Conservation (phyloP, 352 stramenopile species). For the Globisporangium parvum region DNA sequence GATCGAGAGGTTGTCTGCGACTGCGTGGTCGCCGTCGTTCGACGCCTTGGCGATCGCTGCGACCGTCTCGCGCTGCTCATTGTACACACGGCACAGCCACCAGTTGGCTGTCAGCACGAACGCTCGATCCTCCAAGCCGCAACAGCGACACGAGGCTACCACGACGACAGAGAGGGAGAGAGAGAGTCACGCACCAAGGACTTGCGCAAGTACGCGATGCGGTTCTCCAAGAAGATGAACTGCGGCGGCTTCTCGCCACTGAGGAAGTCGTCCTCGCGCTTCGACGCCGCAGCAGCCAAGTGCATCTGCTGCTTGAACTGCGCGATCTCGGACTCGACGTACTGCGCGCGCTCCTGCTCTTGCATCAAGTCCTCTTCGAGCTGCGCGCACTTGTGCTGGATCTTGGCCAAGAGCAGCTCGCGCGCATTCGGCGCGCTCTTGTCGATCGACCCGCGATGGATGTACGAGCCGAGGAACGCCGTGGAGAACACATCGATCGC, state of each 20-base stretch:
- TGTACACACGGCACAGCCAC: background rate
- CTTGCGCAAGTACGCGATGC: constrained; percentile 57
- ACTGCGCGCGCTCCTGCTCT: constrained; percentile 45
- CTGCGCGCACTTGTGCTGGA: constrained; percentile 42
- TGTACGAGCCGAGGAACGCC: constrained; percentile 50
- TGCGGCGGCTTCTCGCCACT: constrained; percentile 72
- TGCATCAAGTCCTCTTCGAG: constrained; percentile 56
- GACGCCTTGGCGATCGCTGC: constrained; percentile 45
- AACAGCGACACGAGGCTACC: background rate
- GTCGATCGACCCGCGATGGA: constrained; percentile 62
- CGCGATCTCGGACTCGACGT: constrained; percentile 55
- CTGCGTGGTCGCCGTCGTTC: constrained; percentile 45
- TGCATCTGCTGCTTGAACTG: constrained; percentile 66
- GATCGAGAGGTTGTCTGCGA: constrained; percentile 58
- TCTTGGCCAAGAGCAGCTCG: constrained; percentile 50
- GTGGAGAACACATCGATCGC: constrained; percentile 70
- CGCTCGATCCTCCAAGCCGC: background rate
- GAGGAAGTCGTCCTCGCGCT: constrained; percentile 73
- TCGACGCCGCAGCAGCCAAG: constrained; percentile 51
- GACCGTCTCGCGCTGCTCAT: constrained; percentile 48
- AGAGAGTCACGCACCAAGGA: constrained; percentile 39
- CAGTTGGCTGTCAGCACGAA: background rate
- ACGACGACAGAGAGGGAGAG: background rate
- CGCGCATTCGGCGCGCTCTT: constrained; percentile 48
- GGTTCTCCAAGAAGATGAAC: constrained; percentile 74